Base-by-base conservation (phyloP, 495 filamentous ascomycete genomes). In the Hypoxylon lenormandii region DNA sequence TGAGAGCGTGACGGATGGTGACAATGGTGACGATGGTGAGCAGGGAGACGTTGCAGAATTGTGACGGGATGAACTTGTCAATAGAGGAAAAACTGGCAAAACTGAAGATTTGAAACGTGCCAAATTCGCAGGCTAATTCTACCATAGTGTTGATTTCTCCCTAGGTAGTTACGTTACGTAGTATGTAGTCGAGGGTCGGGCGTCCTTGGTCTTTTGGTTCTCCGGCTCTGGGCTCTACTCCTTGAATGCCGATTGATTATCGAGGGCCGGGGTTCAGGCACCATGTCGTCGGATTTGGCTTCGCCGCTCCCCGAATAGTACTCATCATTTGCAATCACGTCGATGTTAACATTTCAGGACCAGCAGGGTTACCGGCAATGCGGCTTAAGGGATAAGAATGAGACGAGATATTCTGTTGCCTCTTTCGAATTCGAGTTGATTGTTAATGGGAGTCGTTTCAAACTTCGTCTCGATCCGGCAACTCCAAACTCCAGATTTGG, bases 361-460 rank as follows among this genome's bases (percentile, higher is more conserved):
- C 30, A 43, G 53, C 33, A 46, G 40, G 36, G 38, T 22, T 57
- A 16, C 2, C 15, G 40, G 33, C 18, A 36, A 56, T 21, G 51
- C 33, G 16, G 51, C 47, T 16, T 16, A 64, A 48, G 51, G 43
- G 16, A 49, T 49, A 22, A 15, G 7, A n/a, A 52, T 26, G 23
- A 26, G 23, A 26, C n/a, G 30, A 8, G 3, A 33, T 33, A 7
- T 8, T 3, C 12, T 42, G 12, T 38, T 45, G 48, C 21, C 50
- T 61, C 38, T 56, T 48, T 50, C 15, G 23, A 53, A 42, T 45
- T 48, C 45, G 48, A 48, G 30, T 37, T 45, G 47, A 55, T 16
- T n/a, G n/a, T n/a, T n/a, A n/a, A n/a, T n/a, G 2, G 23, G 33
- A 36, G 30, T 54, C 26, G 62, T 62, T 71, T 71, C 60, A 65